Percentiles rank a stretch among this genome's conserved stretches.
Conservation (phyloP, 139 green algal species). For the Chlorokybus atmophyticus region DNA sequence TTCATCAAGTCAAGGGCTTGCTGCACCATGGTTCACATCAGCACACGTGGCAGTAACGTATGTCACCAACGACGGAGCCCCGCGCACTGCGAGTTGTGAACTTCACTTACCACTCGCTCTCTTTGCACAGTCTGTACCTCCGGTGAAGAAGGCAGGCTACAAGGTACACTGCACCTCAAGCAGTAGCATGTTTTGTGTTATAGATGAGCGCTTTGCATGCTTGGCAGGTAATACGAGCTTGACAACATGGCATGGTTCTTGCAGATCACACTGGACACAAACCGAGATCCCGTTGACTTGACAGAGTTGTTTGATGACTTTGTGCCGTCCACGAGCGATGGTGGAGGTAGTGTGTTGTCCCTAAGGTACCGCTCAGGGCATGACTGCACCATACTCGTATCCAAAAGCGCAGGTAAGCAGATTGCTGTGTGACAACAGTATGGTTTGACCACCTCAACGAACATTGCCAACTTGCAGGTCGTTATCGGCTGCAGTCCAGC, state of each 20-base stretch:
- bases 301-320: conserved; percentile 41
- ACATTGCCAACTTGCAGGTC: conserved; percentile 5
- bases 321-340: conserved; percentile 8
- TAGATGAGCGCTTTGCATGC: too few relatives aligned
- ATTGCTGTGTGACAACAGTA: neutral
- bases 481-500: conserved; percentile 47
- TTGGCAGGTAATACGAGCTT: too few relatives aligned
- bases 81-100: neutral
- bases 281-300: conserved; percentile 35
- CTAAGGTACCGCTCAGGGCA: conserved; percentile 31
- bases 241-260: too few relatives aligned
- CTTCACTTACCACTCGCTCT: conserved; percentile 37
- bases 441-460: conserved; percentile 1
- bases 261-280: conserved; percentile 37
- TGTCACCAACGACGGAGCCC: neutral
- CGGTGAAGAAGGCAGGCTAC: conserved; percentile 40
- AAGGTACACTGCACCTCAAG: too few relatives aligned
- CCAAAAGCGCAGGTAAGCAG: conserved; percentile 27
- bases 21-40: too few relatives aligned
- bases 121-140: conserved; percentile 22
- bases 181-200: too few relatives aligned
- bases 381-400: conserved; percentile 50
- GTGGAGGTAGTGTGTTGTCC: conserved; percentile 34
- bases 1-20: too few relatives aligned
- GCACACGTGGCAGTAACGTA: neutral